Evolutionary conservation across 306 rosid species (phyloP).

Genomic region (Trifolium fragiferum): DNA sequence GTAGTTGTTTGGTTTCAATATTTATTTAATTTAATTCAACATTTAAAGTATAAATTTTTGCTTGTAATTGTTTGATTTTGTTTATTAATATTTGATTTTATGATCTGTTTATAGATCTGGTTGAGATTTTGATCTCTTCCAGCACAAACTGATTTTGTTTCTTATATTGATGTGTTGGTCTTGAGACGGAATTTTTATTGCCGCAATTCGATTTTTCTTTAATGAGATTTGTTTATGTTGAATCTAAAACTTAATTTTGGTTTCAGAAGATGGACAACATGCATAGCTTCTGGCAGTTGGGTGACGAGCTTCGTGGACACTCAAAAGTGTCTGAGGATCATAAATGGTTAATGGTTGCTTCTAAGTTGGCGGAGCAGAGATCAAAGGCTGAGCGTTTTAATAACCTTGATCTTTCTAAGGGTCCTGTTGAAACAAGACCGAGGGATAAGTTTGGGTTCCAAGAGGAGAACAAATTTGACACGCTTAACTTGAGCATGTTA

Average conservation of each 20-base stretch:
- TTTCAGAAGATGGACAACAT: conserved; percentile 72
- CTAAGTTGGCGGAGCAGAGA: conserved; percentile 95
- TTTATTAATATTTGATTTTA: not conserved
- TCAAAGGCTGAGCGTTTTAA: conserved; percentile 86
- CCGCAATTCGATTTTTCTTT: not conserved
- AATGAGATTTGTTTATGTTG: conserved; percentile 20
- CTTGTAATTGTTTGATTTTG: not conserved
- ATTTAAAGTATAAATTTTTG: conserved; percentile 12
- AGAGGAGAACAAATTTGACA: conserved; percentile 92
- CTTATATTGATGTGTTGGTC: conserved; percentile 8
- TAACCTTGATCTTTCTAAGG: conserved; percentile 91
- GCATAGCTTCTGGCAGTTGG: conserved; percentile 94
- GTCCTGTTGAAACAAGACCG: conserved; percentile 65
- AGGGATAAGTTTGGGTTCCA: conserved; percentile 85
- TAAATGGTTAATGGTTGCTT: conserved; percentile 90
- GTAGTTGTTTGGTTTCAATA: not conserved
- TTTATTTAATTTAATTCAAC: conserved; percentile 11
- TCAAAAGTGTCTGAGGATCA: conserved; percentile 90
- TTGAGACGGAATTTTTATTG: conserved; percentile 10
- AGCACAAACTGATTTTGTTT: not conserved
- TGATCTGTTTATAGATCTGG: conserved; percentile 23
- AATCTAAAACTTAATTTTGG: conserved; percentile 39
- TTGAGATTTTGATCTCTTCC: not conserved
- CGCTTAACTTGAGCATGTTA: conserved; percentile 77
- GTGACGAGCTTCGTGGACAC: conserved; percentile 98